phyloP scores from a whole-genome alignment of 768 basidiomycete genomes.

The Sarcodon aspratus region DNA sequence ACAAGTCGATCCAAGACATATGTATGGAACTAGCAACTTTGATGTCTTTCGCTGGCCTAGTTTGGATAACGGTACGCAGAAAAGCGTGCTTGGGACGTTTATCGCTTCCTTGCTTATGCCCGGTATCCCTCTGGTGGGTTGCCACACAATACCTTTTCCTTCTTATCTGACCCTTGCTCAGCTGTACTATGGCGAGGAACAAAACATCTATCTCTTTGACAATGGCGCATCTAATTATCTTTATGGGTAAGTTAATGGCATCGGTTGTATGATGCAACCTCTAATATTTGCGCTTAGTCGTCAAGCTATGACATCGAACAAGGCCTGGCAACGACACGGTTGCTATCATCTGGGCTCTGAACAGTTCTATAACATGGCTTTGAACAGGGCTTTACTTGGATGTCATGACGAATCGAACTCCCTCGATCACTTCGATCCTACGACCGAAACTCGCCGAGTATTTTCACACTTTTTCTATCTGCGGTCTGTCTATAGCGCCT shows the following conservation, averaged over 20 bases:
- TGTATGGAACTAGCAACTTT: constrained; percentile 91
- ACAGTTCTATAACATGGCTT: constrained; percentile 91
- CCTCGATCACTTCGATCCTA: constrained; percentile 92
- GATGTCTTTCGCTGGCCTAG: constrained; percentile 93
- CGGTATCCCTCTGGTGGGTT: constrained; percentile 65
- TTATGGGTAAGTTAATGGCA: constrained; percentile 46
- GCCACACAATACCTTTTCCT: background rate
- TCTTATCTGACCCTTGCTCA: constrained; percentile 16
- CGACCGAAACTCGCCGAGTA: constrained; percentile 62
- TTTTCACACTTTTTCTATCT: constrained; percentile 66
- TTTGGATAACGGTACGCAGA: constrained; percentile 73
- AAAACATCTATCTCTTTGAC: constrained; percentile 80
- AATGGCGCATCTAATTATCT: constrained; percentile 89
- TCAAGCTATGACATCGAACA: constrained; percentile 80
- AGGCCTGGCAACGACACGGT: constrained; percentile 88
- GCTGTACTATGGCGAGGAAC: constrained; percentile 89
- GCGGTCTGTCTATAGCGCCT: constrained; percentile 52
- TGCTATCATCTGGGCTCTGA: constrained; percentile 85
- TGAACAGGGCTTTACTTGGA: constrained; percentile 68
- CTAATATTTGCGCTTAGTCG: constrained; percentile 38
- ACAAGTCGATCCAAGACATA: constrained; percentile 69
- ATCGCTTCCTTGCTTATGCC: constrained; percentile 76
- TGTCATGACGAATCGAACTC: constrained; percentile 89
- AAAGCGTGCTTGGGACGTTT: constrained; percentile 67
- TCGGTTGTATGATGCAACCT: background rate